Conservation (phyloP, 495 filamentous ascomycete species). For the Lasiosphaeria hispida region DNA sequence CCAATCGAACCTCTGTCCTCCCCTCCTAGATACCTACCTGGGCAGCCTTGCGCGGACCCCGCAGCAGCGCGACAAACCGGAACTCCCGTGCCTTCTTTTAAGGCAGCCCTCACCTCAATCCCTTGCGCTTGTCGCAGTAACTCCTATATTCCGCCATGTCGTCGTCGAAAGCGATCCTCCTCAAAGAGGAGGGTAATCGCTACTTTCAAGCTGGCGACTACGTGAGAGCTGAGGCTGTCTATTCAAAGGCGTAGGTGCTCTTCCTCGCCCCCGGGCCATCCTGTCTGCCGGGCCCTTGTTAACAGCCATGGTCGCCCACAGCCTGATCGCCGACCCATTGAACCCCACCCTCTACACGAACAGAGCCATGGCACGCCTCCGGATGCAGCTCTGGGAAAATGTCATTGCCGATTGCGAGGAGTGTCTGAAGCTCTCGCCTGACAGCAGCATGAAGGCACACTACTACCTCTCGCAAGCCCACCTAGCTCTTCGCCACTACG, state of each 20-base stretch:
- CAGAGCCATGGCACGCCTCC: constrained; percentile 79
- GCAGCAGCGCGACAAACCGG: too few relatives aligned
- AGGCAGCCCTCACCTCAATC: too few relatives aligned
- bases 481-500: constrained; percentile 66
- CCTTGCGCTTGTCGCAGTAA: too few relatives aligned
- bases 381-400: constrained; percentile 66
- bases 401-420: constrained; percentile 76
- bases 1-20: too few relatives aligned
- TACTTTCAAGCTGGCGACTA: constrained; percentile 70
- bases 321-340: constrained; percentile 57
- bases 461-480: constrained; percentile 84
- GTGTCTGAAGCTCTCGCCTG: constrained; percentile 63
- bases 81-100: too few relatives aligned
- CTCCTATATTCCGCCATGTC: neutral
- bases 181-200: constrained; percentile 56
- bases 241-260: constrained; percentile 75
- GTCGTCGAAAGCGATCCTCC: constrained; percentile 8
- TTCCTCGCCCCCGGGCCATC: neutral
- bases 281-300: neutral
- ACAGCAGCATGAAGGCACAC: constrained; percentile 74
- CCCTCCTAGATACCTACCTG: too few relatives aligned
- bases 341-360: constrained; percentile 78
- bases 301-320: constrained; percentile 16
- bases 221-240: constrained; percentile 68
- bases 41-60: too few relatives aligned